These are phyloP conservation scores for Hippophae tibetana DNA, from an alignment of 306 rosid species.

Conservation along the genomic window DNA sequence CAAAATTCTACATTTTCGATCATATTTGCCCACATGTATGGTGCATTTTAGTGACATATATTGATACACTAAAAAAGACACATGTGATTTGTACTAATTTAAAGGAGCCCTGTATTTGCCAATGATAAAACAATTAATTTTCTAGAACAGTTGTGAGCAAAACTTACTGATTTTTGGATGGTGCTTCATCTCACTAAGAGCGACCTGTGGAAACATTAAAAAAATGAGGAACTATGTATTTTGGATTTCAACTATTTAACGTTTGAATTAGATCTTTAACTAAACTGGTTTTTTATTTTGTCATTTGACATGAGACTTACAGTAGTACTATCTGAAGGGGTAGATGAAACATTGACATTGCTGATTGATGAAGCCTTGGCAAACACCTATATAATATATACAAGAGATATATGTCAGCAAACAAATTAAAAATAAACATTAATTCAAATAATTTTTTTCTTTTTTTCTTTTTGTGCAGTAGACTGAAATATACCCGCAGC, in stretches of 20 bases:
- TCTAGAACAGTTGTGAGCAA: background rate
- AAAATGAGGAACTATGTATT: background rate
- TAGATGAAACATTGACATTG: conserved; percentile 17
- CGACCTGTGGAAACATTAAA: background rate
- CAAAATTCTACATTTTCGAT: too few species aligned
- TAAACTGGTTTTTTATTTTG: too few species aligned
- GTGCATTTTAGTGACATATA: too few species aligned
- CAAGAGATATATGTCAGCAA: background rate
- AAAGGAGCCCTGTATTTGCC: too few species aligned
- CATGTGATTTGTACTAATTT: too few species aligned
- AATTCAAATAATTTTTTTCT: background rate
- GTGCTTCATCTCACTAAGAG: conserved; percentile 10
- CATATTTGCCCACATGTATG: too few species aligned
- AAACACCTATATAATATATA: conserved; percentile 24
- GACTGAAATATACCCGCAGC: conserved; percentile 18
- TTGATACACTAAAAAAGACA: too few species aligned
- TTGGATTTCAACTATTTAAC: background rate
- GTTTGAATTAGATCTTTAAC: background rate
- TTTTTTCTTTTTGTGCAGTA: too few species aligned
- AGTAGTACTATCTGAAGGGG: conserved; percentile 18
- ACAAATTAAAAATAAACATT: background rate
- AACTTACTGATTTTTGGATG: conserved; percentile 40
- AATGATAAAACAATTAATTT: background rate
- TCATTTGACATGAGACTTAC: background rate
- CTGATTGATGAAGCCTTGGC: conserved; percentile 25